Evolutionary conservation across 2,329 filamentous ascomycete genomes (phyloP), one percentile per base, ranked within the genome.

Genomic region (Nemania sp.): DNA sequence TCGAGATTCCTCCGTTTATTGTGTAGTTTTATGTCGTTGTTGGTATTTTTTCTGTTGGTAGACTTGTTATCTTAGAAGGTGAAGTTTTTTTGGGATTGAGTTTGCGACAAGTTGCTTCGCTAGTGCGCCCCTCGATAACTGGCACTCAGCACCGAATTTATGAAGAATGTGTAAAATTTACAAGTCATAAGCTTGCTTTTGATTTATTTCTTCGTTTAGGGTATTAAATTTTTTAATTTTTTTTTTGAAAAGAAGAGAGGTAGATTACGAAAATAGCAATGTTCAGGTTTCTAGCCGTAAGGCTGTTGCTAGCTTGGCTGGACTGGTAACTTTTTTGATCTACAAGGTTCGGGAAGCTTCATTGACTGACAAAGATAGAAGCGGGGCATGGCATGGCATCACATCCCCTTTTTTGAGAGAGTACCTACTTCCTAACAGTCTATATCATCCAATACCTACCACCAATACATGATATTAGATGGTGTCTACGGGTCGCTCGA

Each of bases 341-440:
- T 72, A 66, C 66, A 68, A 75, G 72, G 66, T 77, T 76, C 75
- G 71, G 70, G 75, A 76, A 76, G 70, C 72, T 75, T 78, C 74
- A 75, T 65, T 29, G 66, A 29, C 57, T 64, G 55, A 71, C 67
- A 71, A 67, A 67, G 24, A 53, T 70, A 62, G 57, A 68, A 73
- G 72, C 72, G 73, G 73, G 49, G 62, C 60, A 53, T 18, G 20
- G 5, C 41, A 15, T 32, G 29, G 29, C 29, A 32, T 32, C 29
- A n/a, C 29, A 32, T 32, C 8, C 29, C 4, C 29, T 32, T 32
- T 4, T 32, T 32, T 32, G n/a, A n/a, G n/a, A 41, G 5, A 41
- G 13, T 41, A 13, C 35, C 7, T 41, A 6, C 13, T 3, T 41
- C 3, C 43, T 7, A 5, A n/a, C 43, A 11, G 3, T 6, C 18